phyloP scores from a whole-genome alignment of 768 basidiomycete species.

The Leccinum subgranulosum region DNA sequence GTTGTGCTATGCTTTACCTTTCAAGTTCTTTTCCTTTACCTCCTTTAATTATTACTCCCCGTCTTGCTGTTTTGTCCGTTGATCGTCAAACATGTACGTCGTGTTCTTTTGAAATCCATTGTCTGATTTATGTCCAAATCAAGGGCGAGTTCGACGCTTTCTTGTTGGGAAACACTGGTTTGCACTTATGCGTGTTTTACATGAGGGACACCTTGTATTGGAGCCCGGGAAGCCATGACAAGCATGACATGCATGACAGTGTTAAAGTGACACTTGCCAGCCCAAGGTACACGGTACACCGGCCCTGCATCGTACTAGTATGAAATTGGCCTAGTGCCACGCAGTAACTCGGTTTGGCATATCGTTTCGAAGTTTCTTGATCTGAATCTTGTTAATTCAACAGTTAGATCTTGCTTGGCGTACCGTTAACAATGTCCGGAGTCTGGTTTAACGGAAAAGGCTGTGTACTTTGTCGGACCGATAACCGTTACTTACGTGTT shows the following conservation, averaged over 20 bases:
- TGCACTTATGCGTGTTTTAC: too few species aligned
- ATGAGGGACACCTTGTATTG: too few species aligned
- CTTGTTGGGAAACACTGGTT: too few species aligned
- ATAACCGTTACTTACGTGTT: too few species aligned
- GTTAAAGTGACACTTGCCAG: background rate
- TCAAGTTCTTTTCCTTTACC: too few species aligned
- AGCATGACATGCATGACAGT: too few species aligned
- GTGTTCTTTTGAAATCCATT: background rate
- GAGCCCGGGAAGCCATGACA: background rate
- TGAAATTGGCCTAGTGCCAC: background rate
- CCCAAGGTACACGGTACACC: background rate
- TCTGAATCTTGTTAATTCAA: background rate
- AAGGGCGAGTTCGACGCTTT: too few species aligned
- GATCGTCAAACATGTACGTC: background rate
- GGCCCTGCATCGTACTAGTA: background rate
- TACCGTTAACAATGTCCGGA: too few species aligned
- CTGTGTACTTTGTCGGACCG: too few species aligned
- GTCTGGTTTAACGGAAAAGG: too few species aligned
- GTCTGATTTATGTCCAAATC: background rate
- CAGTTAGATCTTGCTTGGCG: background rate
- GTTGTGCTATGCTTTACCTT: background rate
- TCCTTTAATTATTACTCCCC: background rate
- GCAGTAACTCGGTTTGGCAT: background rate
- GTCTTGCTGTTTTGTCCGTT: background rate
- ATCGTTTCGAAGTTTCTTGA: background rate